A percentile compares a stretch with the other conserved stretches of the same genome.
Conservation (phyloP, 495 filamentous ascomycete species). For the Aspergillus kassunensis region DNA sequence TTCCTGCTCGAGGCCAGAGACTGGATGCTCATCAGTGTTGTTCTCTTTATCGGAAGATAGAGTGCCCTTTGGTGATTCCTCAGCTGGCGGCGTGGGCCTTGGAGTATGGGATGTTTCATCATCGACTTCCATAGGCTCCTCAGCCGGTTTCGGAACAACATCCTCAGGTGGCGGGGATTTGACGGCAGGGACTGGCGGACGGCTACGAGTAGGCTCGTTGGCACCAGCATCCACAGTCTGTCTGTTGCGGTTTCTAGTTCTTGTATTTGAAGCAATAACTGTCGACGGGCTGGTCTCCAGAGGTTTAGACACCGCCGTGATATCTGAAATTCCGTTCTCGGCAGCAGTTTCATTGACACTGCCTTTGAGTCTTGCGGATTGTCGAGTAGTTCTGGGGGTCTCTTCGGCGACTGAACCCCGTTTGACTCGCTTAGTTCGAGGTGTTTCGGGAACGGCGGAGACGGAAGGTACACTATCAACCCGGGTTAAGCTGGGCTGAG, state of each 20-base stretch:
- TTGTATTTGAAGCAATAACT: slow-evolving; percentile 9
- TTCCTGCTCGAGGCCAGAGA: not conserved
- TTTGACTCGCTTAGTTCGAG: slow-evolving; percentile 27
- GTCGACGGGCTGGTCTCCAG: slow-evolving; percentile 14
- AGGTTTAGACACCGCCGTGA: slow-evolving; percentile 7
- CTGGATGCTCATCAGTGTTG: not conserved
- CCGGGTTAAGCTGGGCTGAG: slow-evolving; percentile 11
- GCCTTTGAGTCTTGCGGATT: slow-evolving; percentile 33
- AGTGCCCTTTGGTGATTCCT: slow-evolving; percentile 13
- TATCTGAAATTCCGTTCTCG: slow-evolving; percentile 25
- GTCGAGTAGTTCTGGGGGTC: slow-evolving; percentile 30
- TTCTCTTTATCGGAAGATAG: slow-evolving; percentile 6
- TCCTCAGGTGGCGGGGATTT: slow-evolving; percentile 14
- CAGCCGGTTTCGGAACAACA: not conserved
- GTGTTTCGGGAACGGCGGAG: slow-evolving; percentile 32
- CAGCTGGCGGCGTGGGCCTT: not conserved
- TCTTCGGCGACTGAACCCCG: slow-evolving; percentile 19
- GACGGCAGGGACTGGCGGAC: not conserved
- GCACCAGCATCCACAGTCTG: slow-evolving; percentile 7
- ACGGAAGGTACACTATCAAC: slow-evolving; percentile 17
- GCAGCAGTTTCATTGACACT: slow-evolving; percentile 14
- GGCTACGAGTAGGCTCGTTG: slow-evolving; percentile 5
- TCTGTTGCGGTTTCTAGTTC: slow-evolving; percentile 17
- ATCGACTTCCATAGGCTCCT: not conserved
- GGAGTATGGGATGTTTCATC: slow-evolving; percentile 2